Conservation (phyloP, 345 rosid genomes). For the Eutrema yunnanense region DNA sequence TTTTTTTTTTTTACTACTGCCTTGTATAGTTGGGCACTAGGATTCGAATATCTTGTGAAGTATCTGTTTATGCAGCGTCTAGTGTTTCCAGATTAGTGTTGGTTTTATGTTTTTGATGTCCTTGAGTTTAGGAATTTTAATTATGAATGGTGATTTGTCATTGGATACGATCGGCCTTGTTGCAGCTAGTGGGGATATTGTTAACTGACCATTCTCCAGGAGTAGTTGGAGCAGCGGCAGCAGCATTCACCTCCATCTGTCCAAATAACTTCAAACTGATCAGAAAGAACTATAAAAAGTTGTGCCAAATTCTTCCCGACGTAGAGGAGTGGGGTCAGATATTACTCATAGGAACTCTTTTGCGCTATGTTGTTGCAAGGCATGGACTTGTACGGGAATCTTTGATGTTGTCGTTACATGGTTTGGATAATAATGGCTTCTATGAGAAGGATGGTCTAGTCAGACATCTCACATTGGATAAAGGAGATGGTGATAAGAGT, state of each 20-base stretch:
- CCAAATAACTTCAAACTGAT: conserved; percentile 72
- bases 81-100: neutral
- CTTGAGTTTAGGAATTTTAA: neutral
- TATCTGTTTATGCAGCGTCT: neutral
- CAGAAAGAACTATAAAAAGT: conserved; percentile 58
- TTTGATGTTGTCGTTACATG: conserved; percentile 62
- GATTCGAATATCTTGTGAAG: neutral
- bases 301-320: conserved; percentile 92
- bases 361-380: conserved; percentile 71
- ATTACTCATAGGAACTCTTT: conserved; percentile 65
- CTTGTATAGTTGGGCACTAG: neutral
- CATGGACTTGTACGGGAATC: conserved; percentile 92
- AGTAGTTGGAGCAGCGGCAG: conserved; percentile 95
- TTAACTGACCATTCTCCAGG: conserved; percentile 81
- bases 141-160: neutral
- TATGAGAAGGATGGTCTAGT: conserved; percentile 41
- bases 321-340: conserved; percentile 99
- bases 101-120: too few relatives aligned
- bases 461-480: conserved; percentile 30
- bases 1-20: neutral
- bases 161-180: neutral
- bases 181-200: conserved; percentile 82
- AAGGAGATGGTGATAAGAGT: conserved; percentile 25
- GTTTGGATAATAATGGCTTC: conserved; percentile 32
- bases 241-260: conserved; percentile 83